Evolutionary conservation across 352 stramenopile genomes (phyloP), one percentile per base, ranked within the genome.

Genomic region (Stramenopiles sp.): DNA sequence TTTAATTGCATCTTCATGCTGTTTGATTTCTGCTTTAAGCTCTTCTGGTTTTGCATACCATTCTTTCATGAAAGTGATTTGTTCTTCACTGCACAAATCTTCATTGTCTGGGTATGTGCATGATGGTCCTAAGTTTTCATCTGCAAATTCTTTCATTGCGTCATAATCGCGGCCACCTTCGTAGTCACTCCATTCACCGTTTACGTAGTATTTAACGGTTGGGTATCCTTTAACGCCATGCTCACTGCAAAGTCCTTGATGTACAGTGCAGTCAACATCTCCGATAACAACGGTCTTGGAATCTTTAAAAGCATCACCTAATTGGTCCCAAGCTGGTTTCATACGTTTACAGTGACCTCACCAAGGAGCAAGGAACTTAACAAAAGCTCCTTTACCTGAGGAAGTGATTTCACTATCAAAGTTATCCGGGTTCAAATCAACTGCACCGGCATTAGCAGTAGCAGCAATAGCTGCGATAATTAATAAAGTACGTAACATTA

Each of bases 341-440:
- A 83, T 65, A 29, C 78, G 73, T 81, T 84, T 84, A 74, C 81
- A 84, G 76, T 84, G 81, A 6, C 81, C 81, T 63, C 81, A 84
- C 81, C 81, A 84, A 1, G 81, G 81, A 80, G 81, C 81, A 63
- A 78, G 80, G 78, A 84, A 84, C 79, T 82, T 83, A 32, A 84
- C 80, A 63, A 84, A 83, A 74, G 43, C 74, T 78, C 80, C 82
- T 74, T 84, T 83, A 31, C 81, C 81, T 27, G 53, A 80, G 13
- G 74, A 65, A 13, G 81, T 43, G 7, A 83, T 80, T 29, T 81
- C 43, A 6, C 79, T 43, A 23, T 84, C 32, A 38, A 83, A 84
- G 63, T 79, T 78, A 6, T 13, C 73, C 29, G 31, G 30, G 0
- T 69, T n/a, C n/a, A n/a, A n/a, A n/a, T n/a, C n/a, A n/a, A n/a